A percentile compares a stretch with the other conserved stretches of the same genome.
Evolutionary conservation across 2,329 filamentous ascomycete species (phyloP).

Genomic region (Pseudocercospora vitis): DNA sequence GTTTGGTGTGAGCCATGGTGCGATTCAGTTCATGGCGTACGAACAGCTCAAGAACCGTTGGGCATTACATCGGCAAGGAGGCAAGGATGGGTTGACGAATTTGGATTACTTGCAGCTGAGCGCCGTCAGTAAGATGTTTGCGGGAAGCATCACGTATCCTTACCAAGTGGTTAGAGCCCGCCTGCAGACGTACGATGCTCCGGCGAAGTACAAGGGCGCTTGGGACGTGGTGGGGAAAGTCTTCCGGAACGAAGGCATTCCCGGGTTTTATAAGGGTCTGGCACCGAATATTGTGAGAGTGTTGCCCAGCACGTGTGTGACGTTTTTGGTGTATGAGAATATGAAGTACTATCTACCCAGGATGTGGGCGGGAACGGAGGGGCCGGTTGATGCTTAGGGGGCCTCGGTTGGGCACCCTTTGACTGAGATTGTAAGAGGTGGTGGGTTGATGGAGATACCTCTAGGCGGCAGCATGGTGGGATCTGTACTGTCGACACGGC

Average conservation of each 20-base stretch:
- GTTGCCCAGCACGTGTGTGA: slow-evolving; percentile 91
- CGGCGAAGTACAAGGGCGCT: slow-evolving; percentile 69
- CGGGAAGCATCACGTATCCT: slow-evolving; percentile 87
- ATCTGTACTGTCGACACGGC: background rate
- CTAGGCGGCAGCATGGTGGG: background rate
- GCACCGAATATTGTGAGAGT: slow-evolving; percentile 87
- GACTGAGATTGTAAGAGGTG: background rate
- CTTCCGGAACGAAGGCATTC: slow-evolving; percentile 74
- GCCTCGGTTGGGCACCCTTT: slow-evolving; percentile 6
- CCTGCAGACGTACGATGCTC: slow-evolving; percentile 84
- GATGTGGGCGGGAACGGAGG: slow-evolving; percentile 29
- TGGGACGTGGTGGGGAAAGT: slow-evolving; percentile 71
- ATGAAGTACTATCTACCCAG: slow-evolving; percentile 68
- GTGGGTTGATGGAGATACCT: slow-evolving; percentile 7
- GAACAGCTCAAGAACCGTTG: slow-evolving; percentile 70
- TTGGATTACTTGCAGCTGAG: slow-evolving; percentile 79
- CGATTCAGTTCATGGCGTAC: slow-evolving; percentile 94
- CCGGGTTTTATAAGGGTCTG: slow-evolving; percentile 89
- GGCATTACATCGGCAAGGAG: slow-evolving; percentile 39
- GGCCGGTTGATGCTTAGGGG: slow-evolving; percentile 9
- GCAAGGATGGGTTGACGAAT: slow-evolving; percentile 58
- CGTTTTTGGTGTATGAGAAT: slow-evolving; percentile 96
- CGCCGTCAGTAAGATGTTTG: slow-evolving; percentile 78
- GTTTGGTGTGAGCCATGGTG: slow-evolving; percentile 85
- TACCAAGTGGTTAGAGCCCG: slow-evolving; percentile 89